These are phyloP conservation scores for Fusarium phyllophilum DNA, from an alignment of 2,329 filamentous ascomycete genomes.

Conservation along the genomic window DNA sequence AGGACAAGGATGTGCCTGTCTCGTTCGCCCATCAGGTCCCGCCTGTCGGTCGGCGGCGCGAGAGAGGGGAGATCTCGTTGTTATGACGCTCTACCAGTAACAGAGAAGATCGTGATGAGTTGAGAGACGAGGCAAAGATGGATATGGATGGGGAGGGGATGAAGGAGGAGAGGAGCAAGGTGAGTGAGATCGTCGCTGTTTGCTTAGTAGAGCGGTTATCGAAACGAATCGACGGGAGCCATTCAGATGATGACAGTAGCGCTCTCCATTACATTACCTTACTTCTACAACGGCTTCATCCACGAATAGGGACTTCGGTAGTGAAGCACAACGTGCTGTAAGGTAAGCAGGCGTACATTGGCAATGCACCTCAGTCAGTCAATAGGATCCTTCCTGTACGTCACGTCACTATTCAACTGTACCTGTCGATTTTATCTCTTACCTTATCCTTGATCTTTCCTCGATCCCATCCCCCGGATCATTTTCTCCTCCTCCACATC, in stretches of 20 bases:
- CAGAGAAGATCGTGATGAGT: constrained; percentile 19
- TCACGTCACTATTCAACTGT: constrained; percentile 26
- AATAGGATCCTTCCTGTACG: constrained; percentile 15
- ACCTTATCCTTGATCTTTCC: constrained; percentile 9
- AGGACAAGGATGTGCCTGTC: constrained; percentile 17
- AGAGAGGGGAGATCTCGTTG: constrained; percentile 28
- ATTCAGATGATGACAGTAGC: constrained; percentile 3
- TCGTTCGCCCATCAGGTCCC: constrained; percentile 23
- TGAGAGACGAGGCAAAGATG: not conserved
- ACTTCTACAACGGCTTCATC: not conserved
- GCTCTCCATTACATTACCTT: not conserved
- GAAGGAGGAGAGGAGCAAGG: not conserved
- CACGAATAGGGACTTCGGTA: not conserved
- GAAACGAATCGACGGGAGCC: not conserved
- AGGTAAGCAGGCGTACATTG: constrained; percentile 1
- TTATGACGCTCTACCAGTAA: constrained; percentile 8
- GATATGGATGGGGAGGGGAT: not conserved
- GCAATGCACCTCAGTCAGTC: constrained; percentile 1
- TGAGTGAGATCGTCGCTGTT: not conserved
- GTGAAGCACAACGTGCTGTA: not conserved
- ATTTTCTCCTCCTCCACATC: constrained; percentile 26
- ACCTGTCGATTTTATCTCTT: constrained; percentile 17
- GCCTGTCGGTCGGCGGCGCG: constrained; percentile 26
- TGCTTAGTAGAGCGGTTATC: constrained; percentile 7
- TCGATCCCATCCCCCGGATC: constrained; percentile 4